These are phyloP conservation scores for Irpex lacteus DNA, from an alignment of 1,284 basidiomycete species.

Conservation along the genomic window DNA sequence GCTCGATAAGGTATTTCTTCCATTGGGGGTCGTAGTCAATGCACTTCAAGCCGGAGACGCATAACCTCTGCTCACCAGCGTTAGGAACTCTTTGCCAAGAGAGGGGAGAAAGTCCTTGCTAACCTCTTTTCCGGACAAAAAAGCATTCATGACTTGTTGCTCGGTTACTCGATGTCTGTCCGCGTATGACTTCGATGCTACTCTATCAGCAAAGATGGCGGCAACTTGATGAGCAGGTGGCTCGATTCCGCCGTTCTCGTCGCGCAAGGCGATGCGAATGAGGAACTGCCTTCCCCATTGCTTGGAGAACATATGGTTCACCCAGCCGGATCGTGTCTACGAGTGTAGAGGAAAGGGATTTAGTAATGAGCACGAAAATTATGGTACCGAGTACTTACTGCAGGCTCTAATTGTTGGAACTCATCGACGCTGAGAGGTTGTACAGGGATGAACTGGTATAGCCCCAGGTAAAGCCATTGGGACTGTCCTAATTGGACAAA, in stretches of 20 bases:
- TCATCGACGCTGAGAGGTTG: not conserved
- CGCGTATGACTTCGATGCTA: not conserved
- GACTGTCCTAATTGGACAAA: not conserved
- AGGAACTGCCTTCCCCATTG: not conserved
- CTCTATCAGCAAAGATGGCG: not conserved
- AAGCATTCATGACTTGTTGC: conserved; percentile 5
- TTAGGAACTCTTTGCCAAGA: not conserved
- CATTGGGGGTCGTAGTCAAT: conserved; percentile 8
- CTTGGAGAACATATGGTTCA: not conserved
- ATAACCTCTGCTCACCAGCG: not conserved
- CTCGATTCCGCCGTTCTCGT: not conserved
- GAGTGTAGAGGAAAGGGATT: not conserved
- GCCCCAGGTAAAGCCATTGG: not conserved
- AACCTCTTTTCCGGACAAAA: conserved; percentile 7
- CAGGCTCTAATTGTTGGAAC: not conserved
- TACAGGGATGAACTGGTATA: not conserved
- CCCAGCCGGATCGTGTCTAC: not conserved
- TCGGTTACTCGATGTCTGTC: conserved; percentile 1
- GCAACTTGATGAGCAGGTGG: conserved; percentile 1
- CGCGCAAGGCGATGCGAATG: conserved; percentile 4
- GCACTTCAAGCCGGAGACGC: conserved; percentile 11
- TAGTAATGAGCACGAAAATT: too few relatives aligned
- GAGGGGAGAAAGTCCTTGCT: not conserved
- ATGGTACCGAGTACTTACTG: not conserved
- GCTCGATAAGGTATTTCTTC: conserved; percentile 2